Evolutionary conservation across 1,284 basidiomycete genomes (phyloP), one percentile per base, ranked within the genome.

Genomic region (Microbotryum violaceum): DNA sequence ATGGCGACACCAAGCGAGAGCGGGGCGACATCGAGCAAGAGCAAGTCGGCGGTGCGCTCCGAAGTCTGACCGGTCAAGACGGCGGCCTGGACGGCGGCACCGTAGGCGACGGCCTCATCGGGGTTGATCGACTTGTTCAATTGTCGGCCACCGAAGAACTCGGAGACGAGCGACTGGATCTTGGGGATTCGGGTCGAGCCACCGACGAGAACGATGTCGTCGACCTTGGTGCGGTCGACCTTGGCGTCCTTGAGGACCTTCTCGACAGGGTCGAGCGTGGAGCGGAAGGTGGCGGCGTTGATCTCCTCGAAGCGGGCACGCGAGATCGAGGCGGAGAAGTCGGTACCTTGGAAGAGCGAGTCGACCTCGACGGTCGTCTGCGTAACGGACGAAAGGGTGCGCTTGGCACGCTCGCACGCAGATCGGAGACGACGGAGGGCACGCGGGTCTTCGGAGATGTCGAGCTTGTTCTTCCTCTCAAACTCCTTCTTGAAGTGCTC

Each of bases 261-360:
- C 80, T 97, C 92, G 67, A 98, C 96, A 62, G 96, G 96, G 70
- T 97, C 94, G 65, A 99, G 81, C 68, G 94, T 99, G 51, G 91
- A 92, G 80, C 93, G 93, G 86, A 99, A 98, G 75, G 87, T 80
- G 56, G 79, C 73, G 66, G 90, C 90, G 77, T 97, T 97, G 82
- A 98, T 94, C 82, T 98, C 94, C 81, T 99, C 96, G 81, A 99
- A 98, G 78, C 93, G 91, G 72, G 96, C 96, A 85, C 96, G 91
- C 72, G 91, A 92, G 78, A 97, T 93, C 79, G 86, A 91, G 73
- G 92, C 86, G 55, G 88, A 91, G 83, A 97, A 97, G 81, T 97
- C 92, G 67, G 71, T 72, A 55, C 68, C 71, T 83, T 94, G 85
- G 84, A 83, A 97, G 74, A 98, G 85, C 31, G 94, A 99, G 82